Evolutionary conservation across 176 grass and related monocot genomes (phyloP), one percentile per base, ranked within the genome.

Genomic region (Urochloa ruziziensis): DNA sequence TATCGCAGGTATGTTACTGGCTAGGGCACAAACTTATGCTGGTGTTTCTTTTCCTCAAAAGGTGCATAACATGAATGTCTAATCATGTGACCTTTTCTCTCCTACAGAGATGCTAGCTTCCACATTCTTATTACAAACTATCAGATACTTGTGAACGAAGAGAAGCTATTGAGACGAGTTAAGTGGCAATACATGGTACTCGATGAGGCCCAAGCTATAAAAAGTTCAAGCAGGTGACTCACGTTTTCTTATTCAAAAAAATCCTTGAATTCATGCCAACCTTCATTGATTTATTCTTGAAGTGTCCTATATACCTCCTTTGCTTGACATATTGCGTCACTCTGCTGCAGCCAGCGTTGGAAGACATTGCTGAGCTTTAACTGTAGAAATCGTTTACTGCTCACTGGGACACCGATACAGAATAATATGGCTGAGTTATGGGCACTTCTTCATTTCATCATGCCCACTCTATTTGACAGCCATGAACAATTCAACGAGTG

Each of bases 151-250:
- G 93, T 99, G 42, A 88, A 90, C 18, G 97, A 99, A 80, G 97
- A 99, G 86, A 99, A 99, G 73, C 91, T 92, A 84, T 91, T 99
- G 79, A 91, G 93, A 51, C 91, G 91, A 80, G 83, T 99, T 62
- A 99, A 99, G 83, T 99, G 97, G 97, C 97, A 99, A 37, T 99
- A 99, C 77, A 99, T 99, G 97, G 97, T 99, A 79, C 80, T 99
- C 62, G 97, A 99, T 86, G 97, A 99, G 88, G 97, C 97, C 36
- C 97, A 99, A 49, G 97, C 97, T 69, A 99, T 99, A 82, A 99
- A 99, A 96, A 99, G 97, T 83, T 92, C 97, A 87, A 94, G 83
- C 87, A 99, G 97, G 97, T 99, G 80, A 67, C 4, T 63, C 25
- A 37, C 63, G 29, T 75, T 63, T 44, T 46, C 14, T 14, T 13